Evolutionary conservation across 306 rosid species (phyloP).

Genomic region (Acmispon strigosus): DNA sequence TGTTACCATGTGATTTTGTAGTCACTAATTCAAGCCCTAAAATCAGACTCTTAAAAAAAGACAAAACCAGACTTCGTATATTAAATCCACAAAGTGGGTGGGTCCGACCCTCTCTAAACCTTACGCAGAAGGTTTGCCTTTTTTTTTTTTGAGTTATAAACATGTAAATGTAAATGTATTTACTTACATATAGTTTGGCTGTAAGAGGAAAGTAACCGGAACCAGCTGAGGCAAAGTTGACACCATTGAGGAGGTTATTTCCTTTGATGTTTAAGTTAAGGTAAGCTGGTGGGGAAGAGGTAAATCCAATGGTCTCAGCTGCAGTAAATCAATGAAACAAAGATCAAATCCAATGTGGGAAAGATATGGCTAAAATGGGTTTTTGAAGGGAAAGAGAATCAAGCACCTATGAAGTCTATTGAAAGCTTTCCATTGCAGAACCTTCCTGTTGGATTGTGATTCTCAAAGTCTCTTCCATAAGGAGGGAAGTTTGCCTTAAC

Average conservation of each 20-base stretch:
- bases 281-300: constrained; percentile 37
- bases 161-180: not conserved
- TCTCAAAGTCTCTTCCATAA: constrained; percentile 63
- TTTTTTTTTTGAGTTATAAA: not conserved
- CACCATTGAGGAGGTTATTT: constrained; percentile 30
- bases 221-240: constrained; percentile 68
- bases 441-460: constrained; percentile 51
- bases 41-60: no score
- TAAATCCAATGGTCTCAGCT: constrained; percentile 37
- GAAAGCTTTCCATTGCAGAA: constrained; percentile 74
- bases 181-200: constrained; percentile 36
- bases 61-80: no score
- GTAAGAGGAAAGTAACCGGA: constrained; percentile 63
- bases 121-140: no score
- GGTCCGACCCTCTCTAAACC: no score
- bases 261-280: constrained; percentile 33
- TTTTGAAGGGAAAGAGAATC: not conserved
- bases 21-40: no score
- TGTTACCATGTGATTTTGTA: no score
- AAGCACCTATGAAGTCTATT: constrained; percentile 47
- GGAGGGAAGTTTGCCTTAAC: constrained; percentile 58
- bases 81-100: no score
- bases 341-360: not conserved
- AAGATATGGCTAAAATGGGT: not conserved
- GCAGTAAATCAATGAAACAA: not conserved